phyloP scores from a whole-genome alignment of 768 basidiomycete genomes.

The Tylopilus balloui region DNA sequence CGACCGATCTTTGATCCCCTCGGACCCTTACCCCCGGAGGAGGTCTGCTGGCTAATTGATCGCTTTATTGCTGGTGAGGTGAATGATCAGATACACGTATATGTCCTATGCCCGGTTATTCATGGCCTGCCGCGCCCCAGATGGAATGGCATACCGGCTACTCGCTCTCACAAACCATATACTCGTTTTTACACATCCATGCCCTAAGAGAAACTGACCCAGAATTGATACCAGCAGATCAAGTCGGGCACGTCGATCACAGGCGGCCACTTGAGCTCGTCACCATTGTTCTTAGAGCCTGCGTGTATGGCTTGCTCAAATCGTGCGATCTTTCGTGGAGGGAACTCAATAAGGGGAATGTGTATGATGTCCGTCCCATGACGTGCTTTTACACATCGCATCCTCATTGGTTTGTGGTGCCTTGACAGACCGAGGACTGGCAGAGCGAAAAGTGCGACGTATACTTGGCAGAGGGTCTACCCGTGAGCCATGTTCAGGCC shows the following conservation, averaged over 20 bases:
- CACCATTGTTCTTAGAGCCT: conserved; percentile 63
- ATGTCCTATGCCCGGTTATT: conserved; percentile 10
- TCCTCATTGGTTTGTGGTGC: conserved; percentile 11
- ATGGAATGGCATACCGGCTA: conserved; percentile 86
- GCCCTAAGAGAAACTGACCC: conserved; percentile 57
- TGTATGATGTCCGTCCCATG: conserved; percentile 65
- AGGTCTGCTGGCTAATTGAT: conserved; percentile 88
- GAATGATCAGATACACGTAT: conserved; percentile 23
- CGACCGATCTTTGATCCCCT: conserved; percentile 59
- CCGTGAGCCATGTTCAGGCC: conserved; percentile 47
- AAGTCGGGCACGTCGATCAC: conserved; percentile 33
- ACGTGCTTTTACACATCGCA: conserved; percentile 8
- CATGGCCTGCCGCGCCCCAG: conserved; percentile 37
- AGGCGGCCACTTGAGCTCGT: conserved; percentile 58
- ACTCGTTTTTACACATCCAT: conserved; percentile 72
- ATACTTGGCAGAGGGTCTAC: conserved; percentile 60
- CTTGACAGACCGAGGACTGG: conserved; percentile 75
- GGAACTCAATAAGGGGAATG: conserved; percentile 69
- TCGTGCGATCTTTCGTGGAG: conserved; percentile 79
- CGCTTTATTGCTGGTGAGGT: conserved; percentile 76
- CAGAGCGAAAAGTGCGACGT: conserved; percentile 87
- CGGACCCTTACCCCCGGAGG: conserved; percentile 62
- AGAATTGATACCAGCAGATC: conserved; percentile 37
- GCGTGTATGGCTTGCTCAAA: conserved; percentile 67
- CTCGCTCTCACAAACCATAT: conserved; percentile 82